Evolutionary conservation across 1,284 basidiomycete species (phyloP).

Genomic region (Lignosus rhinocerotis): DNA sequence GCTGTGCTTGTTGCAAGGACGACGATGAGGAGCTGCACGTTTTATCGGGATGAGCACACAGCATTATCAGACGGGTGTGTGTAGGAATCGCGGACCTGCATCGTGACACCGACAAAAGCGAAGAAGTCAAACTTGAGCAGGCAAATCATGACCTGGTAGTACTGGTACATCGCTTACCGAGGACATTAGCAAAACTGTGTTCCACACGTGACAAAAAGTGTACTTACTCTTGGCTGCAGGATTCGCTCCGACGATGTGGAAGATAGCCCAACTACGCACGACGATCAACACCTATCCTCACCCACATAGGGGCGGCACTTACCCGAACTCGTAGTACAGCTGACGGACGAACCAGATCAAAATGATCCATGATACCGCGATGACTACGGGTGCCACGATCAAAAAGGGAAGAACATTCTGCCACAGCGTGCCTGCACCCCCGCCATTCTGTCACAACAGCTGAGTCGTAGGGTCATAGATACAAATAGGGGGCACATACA

Average conservation of each 20-base stretch:
- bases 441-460: conserved; percentile 32
- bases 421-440: conserved; percentile 42
- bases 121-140: conserved; percentile 88
- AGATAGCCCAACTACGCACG: background rate
- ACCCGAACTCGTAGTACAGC: conserved; percentile 50
- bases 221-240: conserved; percentile 61
- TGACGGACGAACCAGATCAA: conserved; percentile 41
- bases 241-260: background rate
- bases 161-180: conserved; percentile 74
- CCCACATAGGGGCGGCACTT: conserved; percentile 13
- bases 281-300: background rate
- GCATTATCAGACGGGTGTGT: background rate
- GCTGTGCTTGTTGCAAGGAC: conserved; percentile 62
- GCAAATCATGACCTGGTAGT: conserved; percentile 82
- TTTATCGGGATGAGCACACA: background rate
- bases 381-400: conserved; percentile 42
- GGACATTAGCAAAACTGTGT: background rate
- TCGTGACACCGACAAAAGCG: conserved; percentile 80
- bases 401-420: conserved; percentile 44
- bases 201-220: background rate
- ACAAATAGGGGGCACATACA: conserved; percentile 3
- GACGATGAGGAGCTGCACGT: conserved; percentile 38
- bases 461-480: background rate
- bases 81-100: conserved; percentile 58
- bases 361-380: conserved; percentile 38